Evolutionary conservation across 2,329 filamentous ascomycete species (phyloP), one percentile per base, ranked within the genome.

Genomic region (Dissoconium aciculare): DNA sequence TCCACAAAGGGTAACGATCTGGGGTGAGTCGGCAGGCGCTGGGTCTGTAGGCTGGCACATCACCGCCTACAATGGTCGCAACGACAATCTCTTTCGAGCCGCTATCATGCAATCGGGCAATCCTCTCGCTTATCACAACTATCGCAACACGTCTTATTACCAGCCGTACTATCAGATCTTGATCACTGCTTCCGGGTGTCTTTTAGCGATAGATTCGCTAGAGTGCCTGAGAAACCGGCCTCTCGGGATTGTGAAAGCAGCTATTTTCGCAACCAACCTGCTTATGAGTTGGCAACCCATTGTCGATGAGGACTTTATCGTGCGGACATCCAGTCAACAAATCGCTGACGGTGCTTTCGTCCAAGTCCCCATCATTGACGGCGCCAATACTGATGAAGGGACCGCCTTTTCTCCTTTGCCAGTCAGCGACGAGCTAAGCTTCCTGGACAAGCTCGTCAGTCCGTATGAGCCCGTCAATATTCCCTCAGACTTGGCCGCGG

Each of bases 341-440:
- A 55, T 80, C 4, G 53, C 56, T 2, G 49, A 61, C 4, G 73
- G 72, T 27, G 62, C 63, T 11, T 78, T 78, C 39, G 66, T 77
- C 33, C 62, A 69, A 31, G 69, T 79, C 0, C 45, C 47, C 4
- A 64, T 78, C 24, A 59, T 81, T 5, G 56, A 64, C 17, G 75
- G 77, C 23, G 65, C 64, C 19, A 79, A 78, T 49, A 66, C 65
- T 1, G 75, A 80, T 41, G 76, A 81, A 47, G 76, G 72, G 2
- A 66, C 65, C 1, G 56, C 58, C 1, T 76, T 75, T 43, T 64
- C 59, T 0, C 60, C 62, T 8, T 48, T 37, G 4, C 65, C 63
- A 11, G 63, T 76, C 37, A 66, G 74, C 45, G 69, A 63, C 1
- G 65, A 60, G 8, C 60, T 54, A 11, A 59, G 73, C 29, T 69